Conservation (phyloP, 2,329 filamentous ascomycete species). For the Aureobasidium sp. region DNA sequence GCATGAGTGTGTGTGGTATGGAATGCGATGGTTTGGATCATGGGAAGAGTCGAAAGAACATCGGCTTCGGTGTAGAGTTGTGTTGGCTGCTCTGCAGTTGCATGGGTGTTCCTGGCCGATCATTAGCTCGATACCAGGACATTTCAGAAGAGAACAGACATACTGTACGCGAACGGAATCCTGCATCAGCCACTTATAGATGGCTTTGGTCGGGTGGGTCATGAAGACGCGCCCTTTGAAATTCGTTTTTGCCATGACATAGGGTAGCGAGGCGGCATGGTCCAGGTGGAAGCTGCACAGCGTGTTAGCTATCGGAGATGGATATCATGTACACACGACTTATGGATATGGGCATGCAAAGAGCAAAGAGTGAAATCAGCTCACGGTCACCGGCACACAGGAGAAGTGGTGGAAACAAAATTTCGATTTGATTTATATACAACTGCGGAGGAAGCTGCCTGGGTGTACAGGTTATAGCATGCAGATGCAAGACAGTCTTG, state of each 20-base stretch:
- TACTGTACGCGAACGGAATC: constrained; percentile 88
- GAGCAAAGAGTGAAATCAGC: neutral
- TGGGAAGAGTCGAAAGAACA: constrained; percentile 83
- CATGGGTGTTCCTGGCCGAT: constrained; percentile 50
- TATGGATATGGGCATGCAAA: neutral
- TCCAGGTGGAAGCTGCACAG: constrained; percentile 83
- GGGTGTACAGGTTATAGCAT: neutral
- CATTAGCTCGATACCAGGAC: neutral
- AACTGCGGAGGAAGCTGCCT: constrained; percentile 5
- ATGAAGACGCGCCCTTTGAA: constrained; percentile 96
- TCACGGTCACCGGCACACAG: constrained; percentile 13
- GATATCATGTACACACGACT: neutral
- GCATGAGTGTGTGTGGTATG: constrained; percentile 97
- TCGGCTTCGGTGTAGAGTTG: constrained; percentile 90
- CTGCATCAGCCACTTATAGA: constrained; percentile 99
- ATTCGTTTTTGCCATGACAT: constrained; percentile 95
- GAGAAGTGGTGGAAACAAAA: constrained; percentile 15
- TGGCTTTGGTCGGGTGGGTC: constrained; percentile 98
- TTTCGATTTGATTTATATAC: constrained; percentile 27
- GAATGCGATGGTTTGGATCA: constrained; percentile 97
- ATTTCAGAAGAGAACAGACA: constrained; percentile 27
- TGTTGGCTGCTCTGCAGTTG: constrained; percentile 53
- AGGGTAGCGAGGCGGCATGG: constrained; percentile 96
- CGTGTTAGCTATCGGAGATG: neutral
- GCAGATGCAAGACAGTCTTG: neutral